phyloP scores from a whole-genome alignment of 2,329 filamentous ascomycete species.

The Colletotrichum orbiculare region DNA sequence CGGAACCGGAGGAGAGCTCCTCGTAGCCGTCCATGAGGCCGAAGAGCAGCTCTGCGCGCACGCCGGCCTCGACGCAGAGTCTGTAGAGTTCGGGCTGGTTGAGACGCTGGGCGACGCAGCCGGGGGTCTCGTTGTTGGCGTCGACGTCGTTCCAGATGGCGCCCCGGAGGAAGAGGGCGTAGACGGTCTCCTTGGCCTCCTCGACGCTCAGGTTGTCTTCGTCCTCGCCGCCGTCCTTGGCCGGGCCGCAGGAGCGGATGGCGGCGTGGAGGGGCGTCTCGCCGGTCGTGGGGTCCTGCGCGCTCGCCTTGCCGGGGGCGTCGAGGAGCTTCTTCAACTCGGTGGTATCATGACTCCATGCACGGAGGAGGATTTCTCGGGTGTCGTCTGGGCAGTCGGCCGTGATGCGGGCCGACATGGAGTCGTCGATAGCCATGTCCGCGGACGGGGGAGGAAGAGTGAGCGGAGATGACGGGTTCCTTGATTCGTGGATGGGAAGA shows the following conservation, averaged over 20 bases:
- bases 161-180: constrained; percentile 84
- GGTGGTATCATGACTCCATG: constrained; percentile 71
- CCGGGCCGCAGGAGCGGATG: constrained; percentile 77
- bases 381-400: constrained; percentile 61
- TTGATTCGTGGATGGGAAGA: background rate
- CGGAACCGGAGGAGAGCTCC: constrained; percentile 69
- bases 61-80: constrained; percentile 87
- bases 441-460: background rate
- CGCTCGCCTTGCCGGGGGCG: constrained; percentile 72
- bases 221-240: constrained; percentile 40
- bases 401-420: constrained; percentile 64
- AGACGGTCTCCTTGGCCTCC: constrained; percentile 74
- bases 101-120: constrained; percentile 81
- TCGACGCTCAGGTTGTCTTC: constrained; percentile 60
- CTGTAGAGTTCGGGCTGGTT: constrained; percentile 79
- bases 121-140: constrained; percentile 86
- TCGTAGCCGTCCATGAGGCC: constrained; percentile 86
- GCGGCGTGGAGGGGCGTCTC: constrained; percentile 91
- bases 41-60: constrained; percentile 89
- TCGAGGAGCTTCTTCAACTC: constrained; percentile 77
- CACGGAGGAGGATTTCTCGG: constrained; percentile 63
- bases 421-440: constrained; percentile 57
- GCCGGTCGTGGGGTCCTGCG: constrained; percentile 86
- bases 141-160: constrained; percentile 99
- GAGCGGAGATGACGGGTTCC: background rate